phyloP scores from a whole-genome alignment of 2,329 filamentous ascomycete species.

The Fusarium armeniacum region DNA sequence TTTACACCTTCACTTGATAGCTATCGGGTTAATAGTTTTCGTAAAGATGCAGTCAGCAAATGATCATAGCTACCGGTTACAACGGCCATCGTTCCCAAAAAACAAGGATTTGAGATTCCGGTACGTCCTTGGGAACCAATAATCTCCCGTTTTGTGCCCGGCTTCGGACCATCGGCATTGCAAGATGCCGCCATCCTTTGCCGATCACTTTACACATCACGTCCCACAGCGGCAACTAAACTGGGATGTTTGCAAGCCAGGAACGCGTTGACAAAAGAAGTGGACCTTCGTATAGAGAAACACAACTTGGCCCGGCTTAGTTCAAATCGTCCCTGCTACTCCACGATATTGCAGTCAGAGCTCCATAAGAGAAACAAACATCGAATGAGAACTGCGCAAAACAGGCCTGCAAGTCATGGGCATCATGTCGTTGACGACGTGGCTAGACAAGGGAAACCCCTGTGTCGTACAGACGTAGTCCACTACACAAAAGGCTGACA shows the following conservation, averaged over 20 bases:
- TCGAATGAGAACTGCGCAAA: background rate
- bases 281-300: conserved; percentile 2
- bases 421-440: conserved; percentile 31
- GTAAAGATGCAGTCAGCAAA: background rate
- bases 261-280: conserved; percentile 10
- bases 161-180: background rate
- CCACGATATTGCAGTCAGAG: background rate
- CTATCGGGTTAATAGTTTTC: background rate
- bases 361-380: background rate
- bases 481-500: background rate
- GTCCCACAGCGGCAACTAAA: background rate
- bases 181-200: background rate
- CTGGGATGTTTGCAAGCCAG: background rate
- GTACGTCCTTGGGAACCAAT: background rate
- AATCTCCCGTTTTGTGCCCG: background rate
- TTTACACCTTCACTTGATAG: background rate
- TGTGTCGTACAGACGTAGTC: background rate
- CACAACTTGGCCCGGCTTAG: conserved; percentile 1
- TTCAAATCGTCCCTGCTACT: background rate
- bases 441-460: conserved; percentile 11
- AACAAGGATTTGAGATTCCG: background rate
- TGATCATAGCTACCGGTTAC: background rate
- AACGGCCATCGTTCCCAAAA: background rate
- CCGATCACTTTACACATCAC: conserved; percentile 12
- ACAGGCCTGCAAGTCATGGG: background rate